A percentile compares a stretch with the other conserved stretches of the same genome.
phyloP scores from a whole-genome alignment of 2,329 filamentous ascomycete genomes.

The Paecilomyces fulvus region DNA sequence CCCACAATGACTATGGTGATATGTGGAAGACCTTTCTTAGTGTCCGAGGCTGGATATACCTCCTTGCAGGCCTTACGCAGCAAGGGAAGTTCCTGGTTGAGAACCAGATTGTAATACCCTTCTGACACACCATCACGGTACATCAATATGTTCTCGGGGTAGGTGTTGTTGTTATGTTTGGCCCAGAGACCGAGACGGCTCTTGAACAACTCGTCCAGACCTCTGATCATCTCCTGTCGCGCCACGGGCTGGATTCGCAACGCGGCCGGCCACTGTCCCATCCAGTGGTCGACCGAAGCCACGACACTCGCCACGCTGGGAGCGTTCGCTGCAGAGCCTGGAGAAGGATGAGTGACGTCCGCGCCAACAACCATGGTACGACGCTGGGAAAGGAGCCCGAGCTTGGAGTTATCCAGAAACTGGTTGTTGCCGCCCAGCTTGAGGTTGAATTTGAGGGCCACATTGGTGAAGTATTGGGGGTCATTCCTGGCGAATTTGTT shows the following conservation, averaged over 20 bases:
- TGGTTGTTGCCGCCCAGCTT: constrained; percentile 72
- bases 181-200: constrained; percentile 60
- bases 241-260: constrained; percentile 55
- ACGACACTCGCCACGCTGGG: constrained; percentile 78
- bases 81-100: constrained; percentile 55
- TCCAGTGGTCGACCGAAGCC: constrained; percentile 58
- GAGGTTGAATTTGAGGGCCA: constrained; percentile 71
- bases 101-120: constrained; percentile 64
- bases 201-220: constrained; percentile 54
- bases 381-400: constrained; percentile 53
- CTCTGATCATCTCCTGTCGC: constrained; percentile 62
- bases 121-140: constrained; percentile 89
- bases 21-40: constrained; percentile 46
- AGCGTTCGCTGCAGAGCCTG: constrained; percentile 47
- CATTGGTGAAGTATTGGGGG: constrained; percentile 56
- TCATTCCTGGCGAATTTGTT: constrained; percentile 38
- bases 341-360: constrained; percentile 82
- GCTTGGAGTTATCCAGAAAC: constrained; percentile 42
- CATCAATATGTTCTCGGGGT: constrained; percentile 69
- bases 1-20: constrained; percentile 72
- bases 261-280: constrained; percentile 73
- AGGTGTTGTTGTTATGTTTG: constrained; percentile 42
- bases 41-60: constrained; percentile 46
- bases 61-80: constrained; percentile 52
- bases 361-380: constrained; percentile 82